Conservation (phyloP, 129 eudicot species). For the Pulicaria dysenterica region DNA sequence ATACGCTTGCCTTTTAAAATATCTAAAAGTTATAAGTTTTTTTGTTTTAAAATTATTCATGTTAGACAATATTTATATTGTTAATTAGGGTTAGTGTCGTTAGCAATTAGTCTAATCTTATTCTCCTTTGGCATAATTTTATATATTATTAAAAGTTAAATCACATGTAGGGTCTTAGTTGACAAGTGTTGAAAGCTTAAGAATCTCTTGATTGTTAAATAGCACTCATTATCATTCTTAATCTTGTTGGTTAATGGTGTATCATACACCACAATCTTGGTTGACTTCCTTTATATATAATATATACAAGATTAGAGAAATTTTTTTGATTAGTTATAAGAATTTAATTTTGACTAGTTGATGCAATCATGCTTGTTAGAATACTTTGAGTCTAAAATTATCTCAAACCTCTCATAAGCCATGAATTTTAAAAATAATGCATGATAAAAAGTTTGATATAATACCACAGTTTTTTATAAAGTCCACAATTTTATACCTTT, state of each 20-base stretch:
- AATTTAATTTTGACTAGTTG: slow-evolving; percentile 23
- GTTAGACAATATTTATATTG: too few species aligned
- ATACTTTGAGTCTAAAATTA: not conserved
- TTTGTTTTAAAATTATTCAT: too few species aligned
- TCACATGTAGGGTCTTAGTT: slow-evolving; percentile 17
- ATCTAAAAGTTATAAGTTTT: too few species aligned
- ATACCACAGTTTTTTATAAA: slow-evolving; percentile 4
- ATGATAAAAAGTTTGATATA: slow-evolving; percentile 23
- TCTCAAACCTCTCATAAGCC: slow-evolving; percentile 18
- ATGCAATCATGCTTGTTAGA: slow-evolving; percentile 8
- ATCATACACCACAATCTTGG: slow-evolving; percentile 32
- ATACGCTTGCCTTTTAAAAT: too few species aligned
- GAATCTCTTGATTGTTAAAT: slow-evolving; percentile 30
- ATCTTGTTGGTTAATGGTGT: slow-evolving; percentile 30
- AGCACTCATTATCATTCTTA: slow-evolving; percentile 36
- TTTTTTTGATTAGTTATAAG: not conserved
- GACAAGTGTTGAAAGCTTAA: slow-evolving; percentile 29
- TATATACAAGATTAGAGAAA: not conserved
- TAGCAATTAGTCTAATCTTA: not conserved
- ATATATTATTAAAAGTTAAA: not conserved
- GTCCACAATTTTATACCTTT: slow-evolving; percentile 14
- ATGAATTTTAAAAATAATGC: slow-evolving; percentile 14
- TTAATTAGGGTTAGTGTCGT: too few species aligned
- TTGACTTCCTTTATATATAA: slow-evolving; percentile 32
- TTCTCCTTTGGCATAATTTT: not conserved